These are phyloP conservation scores for Triadica sebifera DNA, from an alignment of 345 rosid genomes.

Conservation along the genomic window DNA sequence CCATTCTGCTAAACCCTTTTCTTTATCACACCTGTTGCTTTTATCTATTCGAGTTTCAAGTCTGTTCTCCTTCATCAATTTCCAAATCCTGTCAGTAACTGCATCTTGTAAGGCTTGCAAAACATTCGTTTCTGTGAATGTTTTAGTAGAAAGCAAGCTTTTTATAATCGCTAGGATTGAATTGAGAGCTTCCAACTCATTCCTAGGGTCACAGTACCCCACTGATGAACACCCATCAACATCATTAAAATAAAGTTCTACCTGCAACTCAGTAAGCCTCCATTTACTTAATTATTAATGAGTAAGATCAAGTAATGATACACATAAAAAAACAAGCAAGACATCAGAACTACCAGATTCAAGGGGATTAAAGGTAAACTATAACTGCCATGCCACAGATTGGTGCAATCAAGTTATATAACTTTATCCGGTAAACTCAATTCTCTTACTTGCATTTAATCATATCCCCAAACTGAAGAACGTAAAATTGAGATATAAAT, in stretches of 20 bases:
- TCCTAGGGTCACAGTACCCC: conserved; percentile 57
- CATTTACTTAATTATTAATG: neutral
- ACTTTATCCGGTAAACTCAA: neutral
- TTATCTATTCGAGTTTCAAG: conserved; percentile 30
- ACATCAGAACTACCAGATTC: neutral
- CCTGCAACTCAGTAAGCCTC: conserved; percentile 42
- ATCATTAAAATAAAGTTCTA: conserved; percentile 77
- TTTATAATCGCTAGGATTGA: conserved; percentile 46
- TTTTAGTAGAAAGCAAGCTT: conserved; percentile 21
- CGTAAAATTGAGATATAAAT: too few species aligned
- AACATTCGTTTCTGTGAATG: conserved; percentile 19
- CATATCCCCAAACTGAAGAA: conserved; percentile 4
- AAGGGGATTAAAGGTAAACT: neutral
- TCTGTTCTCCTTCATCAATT: conserved; percentile 31
- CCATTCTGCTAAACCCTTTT: conserved; percentile 53
- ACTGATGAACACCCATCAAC: conserved; percentile 29
- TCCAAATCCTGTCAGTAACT: conserved; percentile 34
- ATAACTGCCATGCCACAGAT: neutral
- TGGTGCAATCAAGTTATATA: neutral
- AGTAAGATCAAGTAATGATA: neutral
- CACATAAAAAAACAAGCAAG: neutral
- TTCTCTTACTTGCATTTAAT: conserved; percentile 1
- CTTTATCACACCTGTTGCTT: conserved; percentile 44
- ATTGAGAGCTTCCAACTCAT: conserved; percentile 76
- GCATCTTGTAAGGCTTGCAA: conserved; percentile 44